A percentile compares a stretch with the other conserved stretches of the same genome.
phyloP scores from a whole-genome alignment of 768 basidiomycete genomes.

The Mycena maculata region DNA sequence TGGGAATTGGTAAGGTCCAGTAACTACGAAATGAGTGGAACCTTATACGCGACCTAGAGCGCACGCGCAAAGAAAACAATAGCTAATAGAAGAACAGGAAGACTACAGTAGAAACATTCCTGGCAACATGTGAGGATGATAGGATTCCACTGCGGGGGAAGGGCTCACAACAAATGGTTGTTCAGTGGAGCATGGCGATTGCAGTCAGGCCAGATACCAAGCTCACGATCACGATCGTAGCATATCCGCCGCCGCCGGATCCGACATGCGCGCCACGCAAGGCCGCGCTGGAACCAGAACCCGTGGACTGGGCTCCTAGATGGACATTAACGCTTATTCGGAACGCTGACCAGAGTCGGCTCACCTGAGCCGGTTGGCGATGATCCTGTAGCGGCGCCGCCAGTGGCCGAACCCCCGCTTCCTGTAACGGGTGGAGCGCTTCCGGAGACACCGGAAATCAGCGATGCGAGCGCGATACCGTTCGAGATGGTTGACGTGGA shows the following conservation, averaged over 20 bases:
- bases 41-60: not conserved
- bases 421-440: not conserved
- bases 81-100: not conserved
- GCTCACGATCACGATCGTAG: conserved; percentile 18
- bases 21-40: not conserved
- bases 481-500: conserved; percentile 53
- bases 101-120: too few relatives aligned
- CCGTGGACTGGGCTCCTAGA: not conserved
- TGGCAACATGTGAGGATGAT: too few relatives aligned
- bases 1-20: not conserved
- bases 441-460: conserved; percentile 16
- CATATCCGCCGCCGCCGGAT: conserved; percentile 18
- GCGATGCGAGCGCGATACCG: conserved; percentile 46
- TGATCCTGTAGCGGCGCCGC: not conserved
- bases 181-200: conserved; percentile 26
- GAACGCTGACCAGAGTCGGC: too few relatives aligned
- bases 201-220: conserved; percentile 25
- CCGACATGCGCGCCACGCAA: conserved; percentile 2
- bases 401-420: not conserved
- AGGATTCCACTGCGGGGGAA: too few relatives aligned
- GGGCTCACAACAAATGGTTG: not conserved
- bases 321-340: not conserved
- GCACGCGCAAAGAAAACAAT: not conserved
- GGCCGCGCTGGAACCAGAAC: conserved; percentile 2
- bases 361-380: conserved; percentile 12